These are phyloP conservation scores for Selenicereus undatus DNA, from an alignment of 148 eudicot genomes.

Conservation along the genomic window DNA sequence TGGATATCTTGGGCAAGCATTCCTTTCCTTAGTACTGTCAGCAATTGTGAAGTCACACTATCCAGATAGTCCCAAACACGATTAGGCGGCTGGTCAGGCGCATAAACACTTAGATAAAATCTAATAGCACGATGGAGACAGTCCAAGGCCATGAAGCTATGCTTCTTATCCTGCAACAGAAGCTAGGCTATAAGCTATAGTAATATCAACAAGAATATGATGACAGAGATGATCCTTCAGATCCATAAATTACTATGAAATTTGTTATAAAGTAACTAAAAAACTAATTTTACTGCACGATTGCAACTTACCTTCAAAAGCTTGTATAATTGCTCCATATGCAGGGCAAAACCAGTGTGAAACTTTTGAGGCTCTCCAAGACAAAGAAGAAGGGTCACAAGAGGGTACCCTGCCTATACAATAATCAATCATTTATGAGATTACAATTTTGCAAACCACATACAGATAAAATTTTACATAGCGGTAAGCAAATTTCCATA, in stretches of 20 bases:
- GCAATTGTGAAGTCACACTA: constrained; percentile 94
- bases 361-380: constrained; percentile 95
- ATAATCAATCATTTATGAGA: constrained; percentile 7
- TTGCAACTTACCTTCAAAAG: constrained; percentile 69
- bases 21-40: constrained; percentile 78
- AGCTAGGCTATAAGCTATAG: constrained; percentile 8
- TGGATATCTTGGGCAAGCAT: constrained; percentile 96
- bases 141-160: constrained; percentile 95
- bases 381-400: constrained; percentile 96
- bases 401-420: constrained; percentile 81
- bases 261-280: not conserved
- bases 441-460: not conserved
- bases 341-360: constrained; percentile 73
- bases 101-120: constrained; percentile 90
- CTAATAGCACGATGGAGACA: constrained; percentile 93
- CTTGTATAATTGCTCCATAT: constrained; percentile 98
- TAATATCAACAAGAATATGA: constrained; percentile 2
- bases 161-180: constrained; percentile 87
- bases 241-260: not conserved
- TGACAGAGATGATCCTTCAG: constrained; percentile 3
- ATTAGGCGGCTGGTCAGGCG: constrained; percentile 84
- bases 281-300: not conserved
- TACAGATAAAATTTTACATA: not conserved
- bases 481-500: not conserved
- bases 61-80: constrained; percentile 99